These are phyloP conservation scores for Phytophthora pisi DNA, from an alignment of 352 stramenopile genomes.

Conservation along the genomic window DNA sequence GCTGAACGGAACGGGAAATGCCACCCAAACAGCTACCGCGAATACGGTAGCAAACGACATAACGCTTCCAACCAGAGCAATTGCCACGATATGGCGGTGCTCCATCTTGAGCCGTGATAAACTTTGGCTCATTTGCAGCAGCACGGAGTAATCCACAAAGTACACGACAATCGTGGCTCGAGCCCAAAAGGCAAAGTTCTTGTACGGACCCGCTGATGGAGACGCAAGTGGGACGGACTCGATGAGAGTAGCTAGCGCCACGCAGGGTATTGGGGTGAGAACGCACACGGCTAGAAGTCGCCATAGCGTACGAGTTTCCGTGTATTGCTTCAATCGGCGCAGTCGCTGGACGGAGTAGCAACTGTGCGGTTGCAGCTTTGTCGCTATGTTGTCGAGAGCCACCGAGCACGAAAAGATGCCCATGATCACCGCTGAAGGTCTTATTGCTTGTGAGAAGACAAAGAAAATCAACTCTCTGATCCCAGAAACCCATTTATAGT, in stretches of 20 bases:
- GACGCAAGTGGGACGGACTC: not conserved
- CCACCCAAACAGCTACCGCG: not conserved
- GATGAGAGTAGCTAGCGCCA: not conserved
- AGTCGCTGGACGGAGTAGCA: slow-evolving; percentile 1
- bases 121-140: not conserved
- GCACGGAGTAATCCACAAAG: slow-evolving; percentile 3
- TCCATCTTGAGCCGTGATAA: not conserved
- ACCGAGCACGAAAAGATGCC: slow-evolving; percentile 2
- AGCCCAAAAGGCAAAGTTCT: slow-evolving; percentile 1
- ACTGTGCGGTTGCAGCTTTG: not conserved
- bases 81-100: not conserved
- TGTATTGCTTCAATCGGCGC: not conserved
- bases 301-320: not conserved
- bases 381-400: not conserved
- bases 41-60: not conserved
- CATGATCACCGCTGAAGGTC: not conserved
- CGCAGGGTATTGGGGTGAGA: not conserved
- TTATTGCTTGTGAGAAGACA: not conserved
- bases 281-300: not conserved
- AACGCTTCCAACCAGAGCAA: not conserved
- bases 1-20: slow-evolving; percentile 3
- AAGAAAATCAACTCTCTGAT: not conserved
- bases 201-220: slow-evolving; percentile 1
- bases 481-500: not conserved
- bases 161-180: not conserved